Percentiles rank a stretch among this genome's conserved stretches.
Conservation (phyloP, 139 green algal species). For the Chlamydomonas asymmetrica region DNA sequence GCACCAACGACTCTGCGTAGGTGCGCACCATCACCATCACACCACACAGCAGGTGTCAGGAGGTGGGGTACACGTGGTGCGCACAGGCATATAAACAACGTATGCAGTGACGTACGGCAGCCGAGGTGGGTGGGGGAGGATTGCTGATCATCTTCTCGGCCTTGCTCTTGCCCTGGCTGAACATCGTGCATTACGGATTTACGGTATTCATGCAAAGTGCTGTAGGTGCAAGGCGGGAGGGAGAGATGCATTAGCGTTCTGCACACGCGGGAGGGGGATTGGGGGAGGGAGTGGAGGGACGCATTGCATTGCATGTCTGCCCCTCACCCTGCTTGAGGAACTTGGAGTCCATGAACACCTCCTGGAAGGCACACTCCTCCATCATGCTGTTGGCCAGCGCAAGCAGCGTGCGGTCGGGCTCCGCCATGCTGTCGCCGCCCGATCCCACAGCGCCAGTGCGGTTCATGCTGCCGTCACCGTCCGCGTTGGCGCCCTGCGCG, state of each 20-base stretch:
- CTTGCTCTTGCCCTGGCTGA: too few relatives aligned
- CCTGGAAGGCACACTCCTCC: constrained; percentile 70
- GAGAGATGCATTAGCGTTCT: neutral
- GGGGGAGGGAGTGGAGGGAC: neutral
- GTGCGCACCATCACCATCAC: constrained; percentile 13
- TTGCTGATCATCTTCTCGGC: too few relatives aligned
- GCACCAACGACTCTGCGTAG: constrained; percentile 69
- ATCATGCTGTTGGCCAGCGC: neutral
- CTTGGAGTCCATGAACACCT: constrained; percentile 87
- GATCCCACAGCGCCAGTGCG: too few relatives aligned
- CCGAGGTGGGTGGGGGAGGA: too few relatives aligned
- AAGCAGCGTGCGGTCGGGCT: too few relatives aligned
- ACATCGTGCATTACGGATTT: too few relatives aligned
- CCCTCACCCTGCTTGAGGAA: constrained; percentile 70
- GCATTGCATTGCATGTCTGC: neutral
- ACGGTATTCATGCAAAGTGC: neutral
- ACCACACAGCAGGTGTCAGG: neutral
- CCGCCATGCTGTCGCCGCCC: too few relatives aligned
- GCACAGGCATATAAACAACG: neutral
- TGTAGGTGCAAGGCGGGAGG: neutral
- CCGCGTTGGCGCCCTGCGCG: too few relatives aligned
- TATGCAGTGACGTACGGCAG: too few relatives aligned
- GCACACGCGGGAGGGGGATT: neutral
- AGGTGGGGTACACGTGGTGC: neutral
- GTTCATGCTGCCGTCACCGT: too few relatives aligned